Evolutionary conservation across 768 basidiomycete genomes (phyloP).

Genomic region (Macrolepiota dolichaula): DNA sequence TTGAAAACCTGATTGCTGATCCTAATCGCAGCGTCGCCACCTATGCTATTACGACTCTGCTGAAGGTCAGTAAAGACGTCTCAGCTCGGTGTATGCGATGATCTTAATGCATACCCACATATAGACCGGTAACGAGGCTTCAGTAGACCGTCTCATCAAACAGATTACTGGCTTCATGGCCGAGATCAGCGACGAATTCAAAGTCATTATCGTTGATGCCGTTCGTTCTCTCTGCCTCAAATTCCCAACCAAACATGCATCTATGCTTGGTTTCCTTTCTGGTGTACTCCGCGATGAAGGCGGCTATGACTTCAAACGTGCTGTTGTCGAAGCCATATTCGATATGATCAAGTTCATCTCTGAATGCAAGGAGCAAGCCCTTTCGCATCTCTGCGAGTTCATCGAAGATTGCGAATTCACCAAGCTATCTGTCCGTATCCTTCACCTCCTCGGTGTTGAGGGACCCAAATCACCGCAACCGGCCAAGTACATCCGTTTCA

Average conservation of each 20-base stretch:
- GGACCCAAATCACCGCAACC: constrained; percentile 96
- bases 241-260: constrained; percentile 94
- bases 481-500: constrained; percentile 98
- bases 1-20: constrained; percentile 96
- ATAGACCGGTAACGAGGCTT: constrained; percentile 97
- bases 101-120: not conserved
- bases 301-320: constrained; percentile 98
- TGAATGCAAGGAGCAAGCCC: constrained; percentile 95
- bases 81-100: not conserved
- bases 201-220: constrained; percentile 98
- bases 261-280: constrained; percentile 96
- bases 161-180: constrained; percentile 99
- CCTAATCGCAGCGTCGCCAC: constrained; percentile 95
- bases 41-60: constrained; percentile 95
- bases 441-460: constrained; percentile 93
- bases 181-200: constrained; percentile 99
- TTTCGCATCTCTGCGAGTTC: constrained; percentile 98
- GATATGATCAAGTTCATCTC: constrained; percentile 99
- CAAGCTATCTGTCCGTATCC: constrained; percentile 94
- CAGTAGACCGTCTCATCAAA: constrained; percentile 98
- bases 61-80: constrained; percentile 60
- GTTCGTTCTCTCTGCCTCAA: constrained; percentile 98
- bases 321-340: constrained; percentile 98
- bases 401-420: constrained; percentile 99
- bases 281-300: constrained; percentile 97